These are phyloP conservation scores for Saccharomycopsis selenospora DNA, from an alignment of 805 yeast genomes.

Conservation along the genomic window DNA sequence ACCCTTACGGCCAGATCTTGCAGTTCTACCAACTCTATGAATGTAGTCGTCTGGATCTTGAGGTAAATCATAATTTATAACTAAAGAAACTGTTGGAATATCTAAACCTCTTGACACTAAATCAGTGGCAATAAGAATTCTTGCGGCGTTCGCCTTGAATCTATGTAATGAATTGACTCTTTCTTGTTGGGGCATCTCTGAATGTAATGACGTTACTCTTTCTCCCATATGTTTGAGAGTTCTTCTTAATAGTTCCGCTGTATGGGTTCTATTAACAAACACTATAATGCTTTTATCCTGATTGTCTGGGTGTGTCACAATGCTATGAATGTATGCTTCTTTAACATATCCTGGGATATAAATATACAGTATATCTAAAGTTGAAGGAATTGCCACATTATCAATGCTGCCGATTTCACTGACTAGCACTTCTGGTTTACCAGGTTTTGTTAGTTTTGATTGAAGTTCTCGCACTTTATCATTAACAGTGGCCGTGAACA, in stretches of 20 bases:
- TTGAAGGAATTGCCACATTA: constrained; percentile 72
- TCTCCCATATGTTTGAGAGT: constrained; percentile 66
- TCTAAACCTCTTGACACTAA: constrained; percentile 97
- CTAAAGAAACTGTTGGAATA: constrained; percentile 87
- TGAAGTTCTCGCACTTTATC: constrained; percentile 81
- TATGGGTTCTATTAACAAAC: constrained; percentile 83
- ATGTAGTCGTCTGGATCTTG: constrained; percentile 95
- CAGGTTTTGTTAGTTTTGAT: constrained; percentile 49
- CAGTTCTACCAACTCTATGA: constrained; percentile 97
- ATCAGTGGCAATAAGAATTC: constrained; percentile 90
- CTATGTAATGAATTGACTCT: constrained; percentile 87
- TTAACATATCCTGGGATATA: constrained; percentile 83
- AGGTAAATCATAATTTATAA: constrained; percentile 87
- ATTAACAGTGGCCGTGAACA: constrained; percentile 94
- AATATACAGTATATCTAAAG: constrained; percentile 57
- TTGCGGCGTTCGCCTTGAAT: constrained; percentile 90
- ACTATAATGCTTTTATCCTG: constrained; percentile 67
- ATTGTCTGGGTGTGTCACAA: constrained; percentile 57
- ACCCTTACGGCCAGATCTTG: constrained; percentile 93
- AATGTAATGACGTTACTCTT: constrained; percentile 83
- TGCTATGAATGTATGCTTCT: constrained; percentile 74
- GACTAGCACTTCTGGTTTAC: constrained; percentile 50
- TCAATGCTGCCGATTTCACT: constrained; percentile 73
- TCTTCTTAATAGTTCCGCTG: constrained; percentile 83
- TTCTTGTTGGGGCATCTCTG: constrained; percentile 90